Base-by-base conservation (phyloP, 2,329 filamentous ascomycete species). In the Trichothecium roseum region DNA sequence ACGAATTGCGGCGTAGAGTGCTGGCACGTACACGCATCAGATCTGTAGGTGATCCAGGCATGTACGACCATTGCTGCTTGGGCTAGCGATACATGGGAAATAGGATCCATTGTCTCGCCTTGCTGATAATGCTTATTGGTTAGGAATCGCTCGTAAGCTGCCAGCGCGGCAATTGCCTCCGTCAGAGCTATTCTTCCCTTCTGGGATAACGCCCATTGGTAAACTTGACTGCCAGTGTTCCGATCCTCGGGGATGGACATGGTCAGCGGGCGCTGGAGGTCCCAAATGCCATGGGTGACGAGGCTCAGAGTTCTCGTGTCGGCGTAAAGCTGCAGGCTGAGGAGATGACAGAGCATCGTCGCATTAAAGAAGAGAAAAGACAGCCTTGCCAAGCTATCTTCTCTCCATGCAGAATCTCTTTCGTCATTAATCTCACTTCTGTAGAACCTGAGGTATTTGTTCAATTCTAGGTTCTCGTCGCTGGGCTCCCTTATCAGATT, bases 321-420 rank as follows among this genome's bases (percentile, higher is more conserved):
- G 4, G 57, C 48, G 20, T 54, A 53, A 0, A 64, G 41, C 26
- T 62, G 53, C 12, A 64, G 42, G 3, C 39, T 50, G 30, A 62
- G 50, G 2, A 63, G 44, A 29, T 61, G 54, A 30, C 60, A 56
- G 0, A 62, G 50, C 44, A 60, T 55, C 4, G 47, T 39, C 1
- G 54, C 48, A 16, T 57, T 55, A 2, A 57, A 53, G 4, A 55
- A 40, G 9, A 55, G 41, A 3, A 41, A 44, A 13, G 53, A 49
- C 17, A 61, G 45, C 8, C 59, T 50, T 0, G 37, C 39, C 31
- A 48, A 44, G 0, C 52, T 53, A 3, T 37, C 14, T 0, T 43
- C 37, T 14, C 49, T 47, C 24, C 51, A 56, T 0, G 43, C 38
- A 2, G 36, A 27, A 0, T 48, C 45, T 1, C 45, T 44, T 0